Conservation (phyloP, 176 grass and related monocot species). For the Raddia guianensis region DNA sequence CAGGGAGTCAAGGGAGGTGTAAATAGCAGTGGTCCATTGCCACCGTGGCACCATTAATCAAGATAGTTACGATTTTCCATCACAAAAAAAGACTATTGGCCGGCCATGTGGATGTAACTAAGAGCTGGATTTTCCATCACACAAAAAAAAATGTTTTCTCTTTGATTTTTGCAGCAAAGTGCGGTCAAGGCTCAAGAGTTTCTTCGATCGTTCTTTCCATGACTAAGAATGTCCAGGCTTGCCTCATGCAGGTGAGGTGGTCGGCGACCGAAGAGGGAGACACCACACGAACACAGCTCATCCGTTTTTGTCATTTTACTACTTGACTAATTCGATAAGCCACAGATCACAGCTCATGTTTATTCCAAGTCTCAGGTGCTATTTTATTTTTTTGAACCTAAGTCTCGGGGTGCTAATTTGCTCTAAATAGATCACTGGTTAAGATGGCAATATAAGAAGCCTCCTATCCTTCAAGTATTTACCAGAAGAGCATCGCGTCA, state of each 20-base stretch:
- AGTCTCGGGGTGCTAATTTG: too few relatives aligned
- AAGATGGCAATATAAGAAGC: too few relatives aligned
- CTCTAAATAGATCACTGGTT: too few relatives aligned
- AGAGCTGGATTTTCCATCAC: background rate
- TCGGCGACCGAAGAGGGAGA: background rate
- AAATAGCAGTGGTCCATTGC: background rate
- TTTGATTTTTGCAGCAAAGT: constrained; percentile 5
- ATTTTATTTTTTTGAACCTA: too few relatives aligned
- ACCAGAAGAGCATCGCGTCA: too few relatives aligned
- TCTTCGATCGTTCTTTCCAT: background rate
- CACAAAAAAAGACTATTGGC: background rate
- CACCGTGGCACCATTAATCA: background rate
- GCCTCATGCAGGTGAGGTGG: background rate
- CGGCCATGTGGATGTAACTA: constrained; percentile 5
- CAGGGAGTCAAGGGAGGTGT: background rate
- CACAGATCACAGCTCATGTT: too few relatives aligned
- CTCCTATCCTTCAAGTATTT: too few relatives aligned
- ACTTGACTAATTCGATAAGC: too few relatives aligned
- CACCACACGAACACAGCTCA: background rate
- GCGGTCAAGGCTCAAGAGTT: background rate
- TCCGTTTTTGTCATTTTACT: background rate
- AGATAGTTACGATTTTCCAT: background rate
- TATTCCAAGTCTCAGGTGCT: too few relatives aligned
- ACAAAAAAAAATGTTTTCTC: too few relatives aligned
- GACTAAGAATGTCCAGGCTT: background rate